Evolutionary conservation across 352 stramenopile genomes (phyloP).

Genomic region (Globisporangium takayamanum): DNA sequence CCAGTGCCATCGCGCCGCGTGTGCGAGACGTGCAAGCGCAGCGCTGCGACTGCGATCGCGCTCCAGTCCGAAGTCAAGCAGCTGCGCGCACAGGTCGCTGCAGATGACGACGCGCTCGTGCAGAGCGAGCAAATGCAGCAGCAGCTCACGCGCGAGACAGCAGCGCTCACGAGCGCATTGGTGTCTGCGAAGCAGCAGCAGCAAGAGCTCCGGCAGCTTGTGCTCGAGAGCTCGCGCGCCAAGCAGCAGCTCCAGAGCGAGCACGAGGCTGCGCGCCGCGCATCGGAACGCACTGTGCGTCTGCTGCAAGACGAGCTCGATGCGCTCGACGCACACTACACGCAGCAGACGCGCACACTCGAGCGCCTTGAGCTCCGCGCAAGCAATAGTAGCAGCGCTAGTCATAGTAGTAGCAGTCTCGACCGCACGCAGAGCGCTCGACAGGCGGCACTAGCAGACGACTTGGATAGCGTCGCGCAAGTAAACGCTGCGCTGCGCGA

Average conservation of each 20-base stretch:
- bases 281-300: slow-evolving; percentile 19
- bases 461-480: slow-evolving; percentile 5
- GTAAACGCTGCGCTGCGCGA: slow-evolving; percentile 5
- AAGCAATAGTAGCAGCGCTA: slow-evolving; percentile 1
- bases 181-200: slow-evolving; percentile 44
- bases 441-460: neutral
- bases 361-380: slow-evolving; percentile 12
- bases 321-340: slow-evolving; percentile 19
- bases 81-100: slow-evolving; percentile 26
- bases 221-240: slow-evolving; percentile 40
- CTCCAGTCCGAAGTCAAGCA: slow-evolving; percentile 49
- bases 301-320: slow-evolving; percentile 31
- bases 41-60: slow-evolving; percentile 22
- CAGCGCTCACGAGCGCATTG: slow-evolving; percentile 34
- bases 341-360: slow-evolving; percentile 7
- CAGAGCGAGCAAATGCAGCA: slow-evolving; percentile 32
- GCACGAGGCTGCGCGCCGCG: slow-evolving; percentile 29
- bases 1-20: slow-evolving; percentile 10
- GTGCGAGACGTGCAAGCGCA: slow-evolving; percentile 40
- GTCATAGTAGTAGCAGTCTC: neutral
- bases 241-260: slow-evolving; percentile 45
- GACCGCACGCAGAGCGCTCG: neutral
- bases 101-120: slow-evolving; percentile 41
- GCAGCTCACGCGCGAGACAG: slow-evolving; percentile 40
- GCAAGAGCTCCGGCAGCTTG: slow-evolving; percentile 39